Percentiles rank a stretch among this genome's conserved stretches.
Conservation (phyloP, 2,329 filamentous ascomycete species). For the Trichoderma gracile region DNA sequence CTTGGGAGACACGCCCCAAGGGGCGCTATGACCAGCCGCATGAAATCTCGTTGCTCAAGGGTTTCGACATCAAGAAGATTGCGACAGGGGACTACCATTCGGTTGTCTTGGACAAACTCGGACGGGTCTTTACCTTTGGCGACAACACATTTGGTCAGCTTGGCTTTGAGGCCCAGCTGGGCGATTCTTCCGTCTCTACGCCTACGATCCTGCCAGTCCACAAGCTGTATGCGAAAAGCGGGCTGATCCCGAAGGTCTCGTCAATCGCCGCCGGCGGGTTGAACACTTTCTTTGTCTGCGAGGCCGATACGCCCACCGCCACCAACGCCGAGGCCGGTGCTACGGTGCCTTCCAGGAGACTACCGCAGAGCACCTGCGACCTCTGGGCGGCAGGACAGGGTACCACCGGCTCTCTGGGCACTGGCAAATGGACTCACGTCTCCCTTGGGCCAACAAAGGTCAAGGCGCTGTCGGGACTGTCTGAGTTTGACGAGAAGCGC, state of each 20-base stretch:
- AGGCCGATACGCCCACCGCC: constrained; percentile 59
- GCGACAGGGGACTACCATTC: constrained; percentile 88
- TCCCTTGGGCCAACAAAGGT: constrained; percentile 77
- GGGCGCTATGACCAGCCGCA: constrained; percentile 82
- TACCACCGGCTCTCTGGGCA: constrained; percentile 80
- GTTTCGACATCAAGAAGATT: constrained; percentile 70
- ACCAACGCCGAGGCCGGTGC: constrained; percentile 30
- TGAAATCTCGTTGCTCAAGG: constrained; percentile 71
- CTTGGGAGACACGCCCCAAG: constrained; percentile 72
- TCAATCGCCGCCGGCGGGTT: constrained; percentile 80
- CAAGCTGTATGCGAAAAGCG: constrained; percentile 69
- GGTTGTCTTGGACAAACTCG: constrained; percentile 71
- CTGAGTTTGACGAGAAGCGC: constrained; percentile 78
- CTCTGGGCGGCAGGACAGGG: constrained; percentile 87
- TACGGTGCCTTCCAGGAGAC: constrained; percentile 37
- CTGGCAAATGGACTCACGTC: constrained; percentile 85
- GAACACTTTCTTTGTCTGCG: constrained; percentile 85
- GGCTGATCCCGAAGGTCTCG: constrained; percentile 66
- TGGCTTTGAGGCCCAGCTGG: constrained; percentile 70
- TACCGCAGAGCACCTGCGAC: constrained; percentile 51
- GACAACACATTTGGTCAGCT: constrained; percentile 92
- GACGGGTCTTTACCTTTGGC: constrained; percentile 81
- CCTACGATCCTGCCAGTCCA: constrained; percentile 71
- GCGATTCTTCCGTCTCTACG: constrained; percentile 63
- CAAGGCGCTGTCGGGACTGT: constrained; percentile 77